Percentiles rank a stretch among this genome's conserved stretches.
phyloP scores from a whole-genome alignment of 2,329 filamentous ascomycete genomes.

The Trichoderma guizhouense region DNA sequence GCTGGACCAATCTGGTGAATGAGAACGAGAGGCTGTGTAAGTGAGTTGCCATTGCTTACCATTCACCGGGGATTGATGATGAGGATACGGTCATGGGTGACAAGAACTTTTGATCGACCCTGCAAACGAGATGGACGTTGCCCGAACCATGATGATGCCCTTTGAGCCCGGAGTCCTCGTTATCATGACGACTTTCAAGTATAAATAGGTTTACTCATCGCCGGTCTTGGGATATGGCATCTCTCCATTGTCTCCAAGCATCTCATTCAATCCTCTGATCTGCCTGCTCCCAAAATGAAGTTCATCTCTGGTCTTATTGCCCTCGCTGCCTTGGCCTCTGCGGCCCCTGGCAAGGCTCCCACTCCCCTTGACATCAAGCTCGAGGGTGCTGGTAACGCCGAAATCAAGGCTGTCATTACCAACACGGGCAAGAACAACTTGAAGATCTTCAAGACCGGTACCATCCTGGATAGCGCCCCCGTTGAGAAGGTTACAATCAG shows the following conservation, averaged over 20 bases:
- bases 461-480: slow-evolving; percentile 49
- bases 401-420: slow-evolving; percentile 50
- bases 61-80: background rate
- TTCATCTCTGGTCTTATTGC: slow-evolving; percentile 35
- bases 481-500: slow-evolving; percentile 53
- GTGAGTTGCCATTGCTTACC: background rate
- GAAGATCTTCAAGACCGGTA: slow-evolving; percentile 52
- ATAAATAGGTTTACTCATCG: background rate
- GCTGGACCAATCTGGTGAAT: background rate
- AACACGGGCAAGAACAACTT: slow-evolving; percentile 49
- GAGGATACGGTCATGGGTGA: background rate
- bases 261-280: background rate
- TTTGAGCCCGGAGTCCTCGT: background rate
- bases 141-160: background rate
- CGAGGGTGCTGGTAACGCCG: slow-evolving; percentile 48
- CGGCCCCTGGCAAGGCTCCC: slow-evolving; percentile 37
- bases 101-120: background rate
- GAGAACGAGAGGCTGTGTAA: background rate
- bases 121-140: background rate
- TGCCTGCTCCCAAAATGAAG: slow-evolving; percentile 35
- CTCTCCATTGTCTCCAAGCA: background rate
- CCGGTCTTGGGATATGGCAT: background rate
- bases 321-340: slow-evolving; percentile 36
- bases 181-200: background rate
- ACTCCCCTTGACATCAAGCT: slow-evolving; percentile 44